Conservation (phyloP, 2,329 filamentous ascomycete species). For the Dendryphion nanum region DNA sequence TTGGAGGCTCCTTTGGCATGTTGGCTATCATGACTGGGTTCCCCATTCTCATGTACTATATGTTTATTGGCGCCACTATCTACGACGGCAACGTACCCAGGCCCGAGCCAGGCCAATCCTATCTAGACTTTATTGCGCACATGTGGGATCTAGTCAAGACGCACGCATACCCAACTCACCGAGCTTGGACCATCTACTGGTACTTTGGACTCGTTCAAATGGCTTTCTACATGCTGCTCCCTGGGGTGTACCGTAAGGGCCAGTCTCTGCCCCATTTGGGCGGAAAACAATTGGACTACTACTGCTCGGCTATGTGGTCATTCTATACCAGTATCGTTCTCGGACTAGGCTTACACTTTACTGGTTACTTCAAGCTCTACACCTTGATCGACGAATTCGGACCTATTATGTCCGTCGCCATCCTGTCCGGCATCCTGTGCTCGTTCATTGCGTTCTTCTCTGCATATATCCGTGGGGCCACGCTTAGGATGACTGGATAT, state of each 20-base stretch:
- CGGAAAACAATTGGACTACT: slow-evolving; percentile 87
- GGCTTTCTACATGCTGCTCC: slow-evolving; percentile 78
- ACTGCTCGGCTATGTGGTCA: slow-evolving; percentile 85
- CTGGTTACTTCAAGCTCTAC: slow-evolving; percentile 83
- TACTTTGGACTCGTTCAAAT: slow-evolving; percentile 83
- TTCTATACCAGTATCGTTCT: slow-evolving; percentile 83
- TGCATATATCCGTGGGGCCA: slow-evolving; percentile 72
- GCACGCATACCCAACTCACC: slow-evolving; percentile 76
- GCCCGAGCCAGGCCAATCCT: slow-evolving; percentile 64
- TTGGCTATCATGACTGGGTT: slow-evolving; percentile 86
- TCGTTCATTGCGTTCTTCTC: slow-evolving; percentile 84
- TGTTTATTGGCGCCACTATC: slow-evolving; percentile 96
- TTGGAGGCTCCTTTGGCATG: slow-evolving; percentile 82
- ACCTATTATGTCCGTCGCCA: slow-evolving; percentile 86
- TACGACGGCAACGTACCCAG: slow-evolving; percentile 81
- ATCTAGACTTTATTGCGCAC: slow-evolving; percentile 68
- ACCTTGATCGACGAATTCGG: slow-evolving; percentile 95
- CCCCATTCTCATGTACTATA: slow-evolving; percentile 96
- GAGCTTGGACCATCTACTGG: slow-evolving; percentile 95
- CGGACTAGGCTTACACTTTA: slow-evolving; percentile 72
- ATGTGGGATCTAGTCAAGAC: slow-evolving; percentile 73
- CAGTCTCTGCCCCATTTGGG: slow-evolving; percentile 81
- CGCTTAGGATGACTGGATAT: slow-evolving; percentile 89
- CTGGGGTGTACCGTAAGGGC: slow-evolving; percentile 83
- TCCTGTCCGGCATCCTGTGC: slow-evolving; percentile 83